Evolutionary conservation across 2,329 filamentous ascomycete genomes (phyloP).

Genomic region (Dothistroma septosporum): DNA sequence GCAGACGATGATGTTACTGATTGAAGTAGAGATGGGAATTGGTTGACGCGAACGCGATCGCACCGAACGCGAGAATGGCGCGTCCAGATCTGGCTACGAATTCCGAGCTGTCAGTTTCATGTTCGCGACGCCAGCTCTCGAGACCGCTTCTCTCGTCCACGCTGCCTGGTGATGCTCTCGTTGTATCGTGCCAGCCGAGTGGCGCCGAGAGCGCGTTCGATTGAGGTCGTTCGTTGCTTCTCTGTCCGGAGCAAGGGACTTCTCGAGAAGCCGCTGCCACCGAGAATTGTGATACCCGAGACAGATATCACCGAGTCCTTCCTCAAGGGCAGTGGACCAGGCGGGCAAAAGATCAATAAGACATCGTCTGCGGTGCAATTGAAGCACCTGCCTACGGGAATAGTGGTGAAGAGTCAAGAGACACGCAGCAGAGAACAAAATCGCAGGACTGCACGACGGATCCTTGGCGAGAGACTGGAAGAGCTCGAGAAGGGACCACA

Average conservation of each 20-base stretch:
- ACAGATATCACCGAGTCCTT: slow-evolving; percentile 78
- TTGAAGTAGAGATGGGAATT: neutral
- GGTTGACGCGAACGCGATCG: slow-evolving; percentile 11
- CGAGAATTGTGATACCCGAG: slow-evolving; percentile 71
- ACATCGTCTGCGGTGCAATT: slow-evolving; percentile 92
- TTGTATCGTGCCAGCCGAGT: neutral
- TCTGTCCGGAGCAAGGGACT: slow-evolving; percentile 6
- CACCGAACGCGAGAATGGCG: slow-evolving; percentile 2
- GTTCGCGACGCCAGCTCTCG: neutral
- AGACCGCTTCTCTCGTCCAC: neutral
- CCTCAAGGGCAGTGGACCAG: slow-evolving; percentile 85
- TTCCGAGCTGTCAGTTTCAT: neutral
- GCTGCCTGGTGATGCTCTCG: neutral
- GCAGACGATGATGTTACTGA: neutral
- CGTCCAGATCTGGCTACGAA: neutral
- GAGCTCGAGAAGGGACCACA: slow-evolving; percentile 65
- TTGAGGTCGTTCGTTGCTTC: slow-evolving; percentile 21
- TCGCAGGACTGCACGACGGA: slow-evolving; percentile 72
- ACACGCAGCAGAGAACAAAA: slow-evolving; percentile 86
- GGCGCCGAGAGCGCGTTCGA: neutral
- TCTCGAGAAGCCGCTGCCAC: slow-evolving; percentile 62
- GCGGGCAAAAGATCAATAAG: slow-evolving; percentile 99
- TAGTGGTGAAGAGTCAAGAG: slow-evolving; percentile 90
- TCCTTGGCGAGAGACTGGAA: slow-evolving; percentile 76
- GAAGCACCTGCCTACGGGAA: slow-evolving; percentile 81